Evolutionary conservation across 2,329 filamentous ascomycete genomes (phyloP).

Genomic region (Hymenoscyphus scutula): DNA sequence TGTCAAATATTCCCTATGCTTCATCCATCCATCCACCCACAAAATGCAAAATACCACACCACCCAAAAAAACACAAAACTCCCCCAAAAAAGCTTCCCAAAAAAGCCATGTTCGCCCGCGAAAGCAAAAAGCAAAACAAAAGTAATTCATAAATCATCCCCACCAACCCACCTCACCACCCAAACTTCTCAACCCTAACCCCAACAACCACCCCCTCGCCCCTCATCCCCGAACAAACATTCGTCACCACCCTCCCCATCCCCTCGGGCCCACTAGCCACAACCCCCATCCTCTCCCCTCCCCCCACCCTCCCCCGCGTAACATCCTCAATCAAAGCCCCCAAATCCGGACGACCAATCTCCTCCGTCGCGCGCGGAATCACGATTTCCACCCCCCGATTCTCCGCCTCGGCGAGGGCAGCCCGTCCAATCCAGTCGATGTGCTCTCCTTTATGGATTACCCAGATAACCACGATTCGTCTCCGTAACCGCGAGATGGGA

Average conservation of each 20-base stretch:
- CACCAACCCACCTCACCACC: constrained; percentile 47
- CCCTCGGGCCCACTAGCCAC: constrained; percentile 62
- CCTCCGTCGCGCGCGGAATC: constrained; percentile 52
- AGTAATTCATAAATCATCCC: background rate
- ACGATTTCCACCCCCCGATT: constrained; percentile 50
- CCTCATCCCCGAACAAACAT: constrained; percentile 51
- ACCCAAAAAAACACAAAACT: background rate
- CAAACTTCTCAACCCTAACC: constrained; percentile 65
- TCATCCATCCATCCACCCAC: too few species aligned
- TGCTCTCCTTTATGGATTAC: constrained; percentile 54
- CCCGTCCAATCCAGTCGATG: constrained; percentile 50
- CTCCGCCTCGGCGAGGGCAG: constrained; percentile 49
- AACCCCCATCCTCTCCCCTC: constrained; percentile 43
- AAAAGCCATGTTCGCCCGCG: background rate
- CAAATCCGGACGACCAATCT: constrained; percentile 54
- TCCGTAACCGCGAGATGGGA: too few species aligned
- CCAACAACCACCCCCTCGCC: constrained; percentile 48
- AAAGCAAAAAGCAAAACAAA: too few species aligned
- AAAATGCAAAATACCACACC: too few species aligned
- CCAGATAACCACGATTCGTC: constrained; percentile 55
- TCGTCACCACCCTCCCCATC: constrained; percentile 59
- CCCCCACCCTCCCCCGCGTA: constrained; percentile 31
- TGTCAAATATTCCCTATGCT: too few species aligned
- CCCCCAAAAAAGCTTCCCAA: background rate
- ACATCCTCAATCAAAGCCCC: constrained; percentile 42